Conservation (phyloP, 495 filamentous ascomycete genomes). For the Trypethelium eluteriae region DNA sequence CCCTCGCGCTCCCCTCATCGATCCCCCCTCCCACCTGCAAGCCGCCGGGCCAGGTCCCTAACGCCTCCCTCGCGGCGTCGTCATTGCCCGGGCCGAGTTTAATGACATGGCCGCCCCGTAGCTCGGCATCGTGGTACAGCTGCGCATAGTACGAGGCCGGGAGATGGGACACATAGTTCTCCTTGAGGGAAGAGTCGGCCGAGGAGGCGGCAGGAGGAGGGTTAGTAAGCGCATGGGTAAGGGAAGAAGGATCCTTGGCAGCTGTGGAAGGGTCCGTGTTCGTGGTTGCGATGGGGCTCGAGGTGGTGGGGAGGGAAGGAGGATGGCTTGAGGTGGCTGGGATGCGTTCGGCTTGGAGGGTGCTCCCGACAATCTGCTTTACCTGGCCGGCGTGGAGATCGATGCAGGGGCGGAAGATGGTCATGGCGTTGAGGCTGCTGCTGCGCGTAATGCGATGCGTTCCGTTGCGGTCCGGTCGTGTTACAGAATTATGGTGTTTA, state of each 20-base stretch:
- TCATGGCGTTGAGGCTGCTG: conserved; percentile 50
- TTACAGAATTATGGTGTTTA: too few species aligned
- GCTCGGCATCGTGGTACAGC: conserved; percentile 64
- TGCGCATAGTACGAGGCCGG: conserved; percentile 70
- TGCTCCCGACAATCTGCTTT: conserved; percentile 97
- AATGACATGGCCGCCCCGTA: conserved; percentile 84
- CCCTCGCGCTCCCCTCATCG: too few species aligned
- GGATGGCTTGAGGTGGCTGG: neutral
- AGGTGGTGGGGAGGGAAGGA: conserved; percentile 25
- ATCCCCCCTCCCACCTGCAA: conserved; percentile 91
- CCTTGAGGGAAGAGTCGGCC: conserved; percentile 52
- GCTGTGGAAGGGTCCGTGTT: neutral
- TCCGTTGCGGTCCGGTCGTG: too few species aligned
- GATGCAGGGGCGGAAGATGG: conserved; percentile 90
- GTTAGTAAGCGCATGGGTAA: neutral
- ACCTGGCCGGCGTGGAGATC: conserved; percentile 92
- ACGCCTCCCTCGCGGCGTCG: conserved; percentile 65
- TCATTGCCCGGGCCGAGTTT: conserved; percentile 88
- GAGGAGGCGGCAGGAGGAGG: neutral
- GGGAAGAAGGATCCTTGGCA: neutral
- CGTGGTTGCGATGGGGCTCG: conserved; percentile 40
- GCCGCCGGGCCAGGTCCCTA: conserved; percentile 64
- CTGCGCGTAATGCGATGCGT: too few species aligned
- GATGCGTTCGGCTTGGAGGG: conserved; percentile 40
- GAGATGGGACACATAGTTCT: conserved; percentile 80